Conservation (phyloP, 1,284 basidiomycete genomes). For the Singerocomus inundabilis region DNA sequence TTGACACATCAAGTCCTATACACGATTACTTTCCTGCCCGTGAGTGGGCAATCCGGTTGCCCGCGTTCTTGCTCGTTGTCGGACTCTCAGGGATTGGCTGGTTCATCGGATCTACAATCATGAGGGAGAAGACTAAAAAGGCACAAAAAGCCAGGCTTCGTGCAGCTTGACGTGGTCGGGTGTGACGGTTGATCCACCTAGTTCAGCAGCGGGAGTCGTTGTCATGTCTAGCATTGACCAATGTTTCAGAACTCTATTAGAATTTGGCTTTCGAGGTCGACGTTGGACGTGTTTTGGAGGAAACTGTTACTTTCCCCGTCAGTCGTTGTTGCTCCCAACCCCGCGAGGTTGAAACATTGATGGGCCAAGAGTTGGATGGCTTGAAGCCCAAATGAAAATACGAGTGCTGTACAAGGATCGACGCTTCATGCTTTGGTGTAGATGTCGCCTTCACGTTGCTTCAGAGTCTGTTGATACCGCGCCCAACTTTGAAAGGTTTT, state of each 20-base stretch:
- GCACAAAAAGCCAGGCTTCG: constrained; percentile 57
- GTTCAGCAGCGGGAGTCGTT: not conserved
- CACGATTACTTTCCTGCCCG: constrained; percentile 81
- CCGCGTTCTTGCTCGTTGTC: constrained; percentile 77
- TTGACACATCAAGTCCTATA: constrained; percentile 68
- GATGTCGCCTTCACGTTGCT: too few species aligned
- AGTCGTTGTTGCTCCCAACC: not conserved
- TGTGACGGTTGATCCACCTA: not conserved
- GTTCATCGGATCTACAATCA: constrained; percentile 76
- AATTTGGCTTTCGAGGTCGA: not conserved
- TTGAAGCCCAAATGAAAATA: not conserved
- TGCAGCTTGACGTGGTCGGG: constrained; percentile 41
- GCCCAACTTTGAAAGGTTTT: constrained; percentile 2
- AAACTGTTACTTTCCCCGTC: not conserved
- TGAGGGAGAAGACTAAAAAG: constrained; percentile 71
- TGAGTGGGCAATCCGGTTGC: constrained; percentile 88
- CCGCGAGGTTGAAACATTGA: too few species aligned
- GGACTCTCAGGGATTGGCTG: constrained; percentile 76
- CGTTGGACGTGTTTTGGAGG: not conserved
- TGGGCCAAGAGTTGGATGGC: too few species aligned
- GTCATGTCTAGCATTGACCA: not conserved
- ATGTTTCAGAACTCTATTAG: not conserved
- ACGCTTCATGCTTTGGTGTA: too few species aligned
- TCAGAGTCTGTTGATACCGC: too few species aligned
- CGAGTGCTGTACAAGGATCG: too few species aligned